phyloP scores from a whole-genome alignment of 257 asterid species.

The Solanum etuberosum region DNA sequence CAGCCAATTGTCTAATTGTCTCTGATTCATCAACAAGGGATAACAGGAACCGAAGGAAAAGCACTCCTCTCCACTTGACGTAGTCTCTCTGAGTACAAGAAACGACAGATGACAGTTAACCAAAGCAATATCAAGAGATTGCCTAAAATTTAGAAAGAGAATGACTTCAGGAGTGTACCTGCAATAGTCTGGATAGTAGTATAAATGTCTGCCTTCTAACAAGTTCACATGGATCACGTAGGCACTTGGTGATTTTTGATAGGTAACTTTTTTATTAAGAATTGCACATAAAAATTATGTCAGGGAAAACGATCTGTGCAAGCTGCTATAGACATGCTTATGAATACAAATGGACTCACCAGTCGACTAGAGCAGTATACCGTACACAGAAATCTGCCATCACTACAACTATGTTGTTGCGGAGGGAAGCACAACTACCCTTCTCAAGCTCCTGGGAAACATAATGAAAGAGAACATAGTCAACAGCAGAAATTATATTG shows the following conservation, averaged over 20 bases:
- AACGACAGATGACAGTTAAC: slow-evolving; percentile 2
- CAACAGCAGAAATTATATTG: neutral
- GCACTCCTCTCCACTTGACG: slow-evolving; percentile 94
- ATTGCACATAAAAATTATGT: neutral
- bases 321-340: neutral
- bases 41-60: slow-evolving; percentile 74
- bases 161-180: slow-evolving; percentile 36
- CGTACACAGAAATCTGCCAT: slow-evolving; percentile 98
- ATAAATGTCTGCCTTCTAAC: slow-evolving; percentile 91
- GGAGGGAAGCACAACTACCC: slow-evolving; percentile 74
- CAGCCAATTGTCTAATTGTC: slow-evolving; percentile 70
- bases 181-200: slow-evolving; percentile 78
- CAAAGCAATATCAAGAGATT: neutral
- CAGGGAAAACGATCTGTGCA: neutral
- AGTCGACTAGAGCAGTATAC: slow-evolving; percentile 84
- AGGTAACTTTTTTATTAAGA: slow-evolving; percentile 44
- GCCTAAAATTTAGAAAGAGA: neutral
- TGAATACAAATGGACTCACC: slow-evolving; percentile 35
- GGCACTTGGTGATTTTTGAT: slow-evolving; percentile 78
- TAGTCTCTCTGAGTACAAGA: slow-evolving; percentile 63
- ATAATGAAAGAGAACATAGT: neutral
- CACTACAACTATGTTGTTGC: slow-evolving; percentile 74
- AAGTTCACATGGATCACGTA: slow-evolving; percentile 83
- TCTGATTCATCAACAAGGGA: slow-evolving; percentile 91
- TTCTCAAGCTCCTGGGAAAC: slow-evolving; percentile 74